phyloP scores from a whole-genome alignment of 352 stramenopile genomes.

The Peronospora destructor region DNA sequence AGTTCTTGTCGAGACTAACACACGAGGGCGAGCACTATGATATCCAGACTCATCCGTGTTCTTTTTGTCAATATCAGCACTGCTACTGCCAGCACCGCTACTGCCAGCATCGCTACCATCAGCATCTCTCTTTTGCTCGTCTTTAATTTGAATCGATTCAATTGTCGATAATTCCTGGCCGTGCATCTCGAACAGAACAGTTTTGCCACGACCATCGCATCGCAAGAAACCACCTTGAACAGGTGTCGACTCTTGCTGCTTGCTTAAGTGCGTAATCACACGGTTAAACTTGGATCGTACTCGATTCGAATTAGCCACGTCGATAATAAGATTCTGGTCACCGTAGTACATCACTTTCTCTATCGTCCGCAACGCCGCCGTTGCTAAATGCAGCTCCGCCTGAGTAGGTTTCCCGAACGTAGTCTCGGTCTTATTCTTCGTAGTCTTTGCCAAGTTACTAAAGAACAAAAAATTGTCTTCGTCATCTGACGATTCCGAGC shows the following conservation, averaged over 20 bases:
- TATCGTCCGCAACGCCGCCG: conserved; percentile 44
- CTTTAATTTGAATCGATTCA: conserved; percentile 43
- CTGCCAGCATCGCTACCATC: not conserved
- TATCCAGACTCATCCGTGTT: conserved; percentile 5
- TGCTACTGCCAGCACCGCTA: not conserved
- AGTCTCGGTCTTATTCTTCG: conserved; percentile 60
- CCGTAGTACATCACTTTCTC: conserved; percentile 75
- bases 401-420: conserved; percentile 60
- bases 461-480: conserved; percentile 67
- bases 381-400: conserved; percentile 44
- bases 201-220: conserved; percentile 69
- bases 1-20: conserved; percentile 20
- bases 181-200: conserved; percentile 69
- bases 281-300: conserved; percentile 79
- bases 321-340: conserved; percentile 69
- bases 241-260: conserved; percentile 44
- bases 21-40: conserved; percentile 3
- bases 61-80: conserved; percentile 9
- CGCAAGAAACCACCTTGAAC: conserved; percentile 64
- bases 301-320: conserved; percentile 77
- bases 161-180: conserved; percentile 45
- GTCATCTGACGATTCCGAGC: conserved; percentile 50
- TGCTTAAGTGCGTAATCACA: conserved; percentile 74
- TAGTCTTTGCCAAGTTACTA: conserved; percentile 45
- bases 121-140: conserved; percentile 3